Evolutionary conservation across 345 rosid species (phyloP).

Genomic region (Lenwebbia sp.): DNA sequence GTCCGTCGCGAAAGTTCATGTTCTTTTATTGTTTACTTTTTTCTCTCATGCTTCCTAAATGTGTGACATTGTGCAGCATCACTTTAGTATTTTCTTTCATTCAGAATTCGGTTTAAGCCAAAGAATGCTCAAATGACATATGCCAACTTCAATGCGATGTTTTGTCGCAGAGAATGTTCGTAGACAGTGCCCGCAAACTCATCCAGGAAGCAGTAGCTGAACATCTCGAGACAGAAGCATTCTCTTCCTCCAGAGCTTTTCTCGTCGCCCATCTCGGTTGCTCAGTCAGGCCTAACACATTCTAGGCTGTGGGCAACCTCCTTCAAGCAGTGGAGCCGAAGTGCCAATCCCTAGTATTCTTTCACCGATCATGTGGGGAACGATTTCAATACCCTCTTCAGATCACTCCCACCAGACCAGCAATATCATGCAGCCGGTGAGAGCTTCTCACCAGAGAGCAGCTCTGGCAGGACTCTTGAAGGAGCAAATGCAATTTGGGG

Average conservation of each 20-base stretch:
- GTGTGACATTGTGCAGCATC: too few relatives aligned
- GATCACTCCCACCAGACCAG: not conserved
- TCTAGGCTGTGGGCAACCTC: not conserved
- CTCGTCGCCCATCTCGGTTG: conserved; percentile 1
- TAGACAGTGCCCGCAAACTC: not conserved
- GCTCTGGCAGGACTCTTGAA: not conserved
- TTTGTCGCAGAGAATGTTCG: not conserved
- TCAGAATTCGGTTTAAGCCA: not conserved
- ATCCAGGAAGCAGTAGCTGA: not conserved
- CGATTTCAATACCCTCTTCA: conserved; percentile 2
- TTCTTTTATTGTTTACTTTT: too few relatives aligned
- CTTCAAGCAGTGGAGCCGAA: not conserved
- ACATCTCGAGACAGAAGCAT: not conserved
- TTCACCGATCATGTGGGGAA: conserved; percentile 2
- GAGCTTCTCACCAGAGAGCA: too few relatives aligned
- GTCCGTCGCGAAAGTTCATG: too few relatives aligned
- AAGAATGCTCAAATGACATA: too few relatives aligned
- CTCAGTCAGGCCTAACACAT: not conserved
- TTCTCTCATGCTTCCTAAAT: too few relatives aligned
- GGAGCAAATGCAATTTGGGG: not conserved
- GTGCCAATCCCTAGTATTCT: not conserved
- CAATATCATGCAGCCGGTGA: not conserved
- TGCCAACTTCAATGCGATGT: too few relatives aligned
- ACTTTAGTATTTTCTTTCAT: not conserved
- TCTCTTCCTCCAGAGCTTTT: not conserved